These are phyloP conservation scores for Globomyces pollinis-pini DNA, from an alignment of 192 early-diverging fungal genomes.

Conservation along the genomic window DNA sequence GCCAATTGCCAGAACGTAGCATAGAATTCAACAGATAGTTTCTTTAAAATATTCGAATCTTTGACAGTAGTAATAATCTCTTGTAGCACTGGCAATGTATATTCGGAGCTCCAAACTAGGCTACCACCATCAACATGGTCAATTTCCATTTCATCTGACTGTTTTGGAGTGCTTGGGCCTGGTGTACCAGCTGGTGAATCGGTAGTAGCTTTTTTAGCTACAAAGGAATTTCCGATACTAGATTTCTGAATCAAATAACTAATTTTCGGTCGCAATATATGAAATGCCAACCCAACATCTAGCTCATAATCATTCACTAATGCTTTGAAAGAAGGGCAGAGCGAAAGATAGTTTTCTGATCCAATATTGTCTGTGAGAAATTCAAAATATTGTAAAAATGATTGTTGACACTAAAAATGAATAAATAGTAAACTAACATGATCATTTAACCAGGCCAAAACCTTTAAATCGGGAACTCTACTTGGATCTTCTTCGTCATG, in stretches of 20 bases:
- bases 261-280: conserved; percentile 54
- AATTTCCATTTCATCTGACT: not conserved
- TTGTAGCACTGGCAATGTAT: not conserved
- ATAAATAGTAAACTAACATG: no score
- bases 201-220: not conserved
- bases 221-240: not conserved
- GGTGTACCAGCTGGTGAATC: not conserved
- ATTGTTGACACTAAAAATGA: conserved; percentile 46
- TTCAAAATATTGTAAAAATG: conserved; percentile 43
- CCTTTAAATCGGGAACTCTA: no score
- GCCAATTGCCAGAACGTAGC: conserved; percentile 71
- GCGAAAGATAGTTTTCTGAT: not conserved
- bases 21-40: conserved; percentile 56
- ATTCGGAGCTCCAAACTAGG: not conserved
- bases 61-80: conserved; percentile 16
- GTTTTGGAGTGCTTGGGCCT: not conserved
- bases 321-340: conserved; percentile 11
- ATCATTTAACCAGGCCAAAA: conserved; percentile 53
- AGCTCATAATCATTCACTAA: conserved; percentile 41
- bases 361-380: not conserved
- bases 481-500: conserved; percentile 25
- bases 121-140: not conserved
- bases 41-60: conserved; percentile 32
- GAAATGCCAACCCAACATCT: conserved; percentile 56
- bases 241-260: conserved; percentile 20